Base-by-base conservation (phyloP, 2,329 filamentous ascomycete species). In the Aotearoamyces nothofagi region DNA sequence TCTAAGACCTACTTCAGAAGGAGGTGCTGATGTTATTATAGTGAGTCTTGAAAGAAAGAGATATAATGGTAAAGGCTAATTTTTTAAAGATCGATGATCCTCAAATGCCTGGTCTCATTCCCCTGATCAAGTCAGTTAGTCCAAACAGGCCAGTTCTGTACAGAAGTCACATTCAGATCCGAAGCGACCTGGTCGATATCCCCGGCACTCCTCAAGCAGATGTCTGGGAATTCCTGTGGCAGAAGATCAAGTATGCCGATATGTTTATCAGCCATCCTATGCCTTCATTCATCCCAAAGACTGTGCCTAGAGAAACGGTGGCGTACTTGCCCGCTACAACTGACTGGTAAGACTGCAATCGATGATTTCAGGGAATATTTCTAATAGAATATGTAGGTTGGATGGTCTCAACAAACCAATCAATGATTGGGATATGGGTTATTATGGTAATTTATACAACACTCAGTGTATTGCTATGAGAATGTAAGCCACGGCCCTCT, bases 241-340 rank as follows among this genome's bases (percentile, higher is more conserved):
- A 68, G 27, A 68, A 70, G 36, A 78, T 83, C 42, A 63, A 77
- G 44, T 52, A 65, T 2, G 72, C 77, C 7, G 80, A 90, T 50
- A 57, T 83, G 47, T 90, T 86, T 52, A 77, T 90, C 51, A 82
- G 77, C 42, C 81, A 90, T 41, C 81, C 82, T 0, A 78, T 90
- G 30, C 69, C 68, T 23, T 60, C 64, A 14, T 90, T 87, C 40
- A 78, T 90, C 7, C 81, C 81, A 2, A 54, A 60, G 16, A 72
- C 60, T 32, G 77, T 90, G 4, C 69, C 73, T 2, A 53, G 52
- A 1, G 58, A 74, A 30, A 78, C 68, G 39, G 73, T 87, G 0
- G 73, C 69, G 2, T 84, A 84, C 47, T 59, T 87, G 47, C 80
- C 80, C 3, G 81, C 81, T 8, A 79, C 79, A 0, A 87, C 80